Evolutionary conservation across 352 stramenopile species (phyloP).

Genomic region (Poterioochromonas sp.): DNA sequence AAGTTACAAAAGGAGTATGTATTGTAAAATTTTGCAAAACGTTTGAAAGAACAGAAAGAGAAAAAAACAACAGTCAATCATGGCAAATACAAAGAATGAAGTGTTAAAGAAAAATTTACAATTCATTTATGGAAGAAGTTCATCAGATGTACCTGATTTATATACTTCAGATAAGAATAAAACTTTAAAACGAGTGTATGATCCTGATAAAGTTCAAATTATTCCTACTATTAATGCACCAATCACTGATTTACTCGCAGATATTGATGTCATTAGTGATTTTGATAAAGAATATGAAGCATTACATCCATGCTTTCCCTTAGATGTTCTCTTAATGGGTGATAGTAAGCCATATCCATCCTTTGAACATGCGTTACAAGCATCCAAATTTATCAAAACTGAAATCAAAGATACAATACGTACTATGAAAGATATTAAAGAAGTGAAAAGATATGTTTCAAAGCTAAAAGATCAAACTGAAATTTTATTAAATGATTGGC

Average conservation of each 20-base stretch:
- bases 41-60: no score
- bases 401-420: neutral
- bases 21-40: no score
- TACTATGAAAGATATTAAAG: neutral
- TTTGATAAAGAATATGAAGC: neutral
- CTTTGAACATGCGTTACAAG: slow-evolving; percentile 12
- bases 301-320: neutral
- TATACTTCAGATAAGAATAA: no score
- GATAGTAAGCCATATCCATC: slow-evolving; percentile 12
- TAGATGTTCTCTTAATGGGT: neutral
- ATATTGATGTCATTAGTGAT: neutral
- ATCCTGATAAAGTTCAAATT: neutral
- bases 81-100: no score
- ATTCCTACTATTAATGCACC: neutral
- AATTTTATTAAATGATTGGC: neutral
- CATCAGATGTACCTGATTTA: neutral
- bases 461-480: neutral
- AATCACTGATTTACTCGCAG: neutral
- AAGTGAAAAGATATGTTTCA: neutral
- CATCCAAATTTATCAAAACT: neutral
- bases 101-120: no score
- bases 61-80: no score
- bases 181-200: no score
- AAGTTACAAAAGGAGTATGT: no score
- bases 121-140: neutral